Base-by-base conservation (phyloP, 2,329 filamentous ascomycete genomes). In the Cladorrhinum sp. region DNA sequence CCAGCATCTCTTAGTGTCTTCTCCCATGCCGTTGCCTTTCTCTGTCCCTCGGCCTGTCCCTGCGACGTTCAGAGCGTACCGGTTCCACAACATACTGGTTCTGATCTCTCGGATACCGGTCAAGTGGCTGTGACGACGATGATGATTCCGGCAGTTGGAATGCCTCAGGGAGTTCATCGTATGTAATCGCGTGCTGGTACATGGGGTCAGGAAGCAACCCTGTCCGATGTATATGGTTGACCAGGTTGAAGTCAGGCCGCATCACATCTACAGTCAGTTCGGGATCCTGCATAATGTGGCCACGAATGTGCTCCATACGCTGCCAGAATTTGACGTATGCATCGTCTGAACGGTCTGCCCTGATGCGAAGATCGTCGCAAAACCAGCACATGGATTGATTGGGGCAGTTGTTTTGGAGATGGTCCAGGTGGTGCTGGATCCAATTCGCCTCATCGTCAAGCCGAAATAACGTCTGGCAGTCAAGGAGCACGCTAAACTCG, bases 241-340 rank as follows among this genome's bases (percentile, higher is more conserved):
- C 63, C 23, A 82, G 66, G 28, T 62, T 65, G 52, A 75, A 77
- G 59, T 83, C 81, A 2, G 73, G 76, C 1, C 76, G 71, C 55
- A 72, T 71, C 3, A 74, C 18, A 0, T 63, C 26, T 0, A 51
- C 58, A 0, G 55, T 65, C 7, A 59, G 66, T 3, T 16, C n/a
- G 5, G 66, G 58, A 0, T 71, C 73, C 2, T 69, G 46, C 12
- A 68, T 58, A 46, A 82, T 73, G 61, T 86, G 83, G 0, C 60
- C 59, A 0, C 71, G 74, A 55, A 85, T 80, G 64, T 86, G 84
- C 2, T 68, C 28, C 79, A 86, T 80, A 1, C 83, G 76, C 1
- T 64, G 18, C 0, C 60, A 30, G 58, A 79, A 81, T 33, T 73
- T 75, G 1, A 7, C 9, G 1, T 68, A 65, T 0, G 61, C 63